Percentiles rank a stretch among this genome's conserved stretches.
Evolutionary conservation across 2,329 filamentous ascomycete genomes (phyloP).

Genomic region (Arachnomyces sp.): DNA sequence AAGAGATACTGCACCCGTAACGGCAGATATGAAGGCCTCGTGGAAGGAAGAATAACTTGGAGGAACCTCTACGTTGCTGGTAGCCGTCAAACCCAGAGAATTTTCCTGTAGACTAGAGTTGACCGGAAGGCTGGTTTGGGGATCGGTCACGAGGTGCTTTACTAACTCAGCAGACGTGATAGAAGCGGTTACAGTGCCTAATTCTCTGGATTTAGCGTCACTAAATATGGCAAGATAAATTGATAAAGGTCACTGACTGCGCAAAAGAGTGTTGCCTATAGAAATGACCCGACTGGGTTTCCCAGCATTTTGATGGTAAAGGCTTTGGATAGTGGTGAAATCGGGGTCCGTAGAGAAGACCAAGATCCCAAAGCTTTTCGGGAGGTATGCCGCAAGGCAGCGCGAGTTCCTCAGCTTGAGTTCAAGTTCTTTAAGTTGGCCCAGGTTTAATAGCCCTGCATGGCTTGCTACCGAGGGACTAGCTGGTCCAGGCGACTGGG

Average conservation of each 20-base stretch:
- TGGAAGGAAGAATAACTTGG: constrained; percentile 24
- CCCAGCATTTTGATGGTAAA: constrained; percentile 19
- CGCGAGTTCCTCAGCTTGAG: constrained; percentile 27
- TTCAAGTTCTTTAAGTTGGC: constrained; percentile 30
- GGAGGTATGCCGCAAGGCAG: constrained; percentile 31
- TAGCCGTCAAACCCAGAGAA: constrained; percentile 16
- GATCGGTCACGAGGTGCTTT: constrained; percentile 27
- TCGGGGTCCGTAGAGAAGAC: constrained; percentile 32
- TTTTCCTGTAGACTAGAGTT: constrained; percentile 15
- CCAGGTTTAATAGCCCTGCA: constrained; percentile 1
- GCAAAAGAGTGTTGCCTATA: constrained; percentile 24
- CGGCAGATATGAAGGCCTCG: constrained; percentile 32
- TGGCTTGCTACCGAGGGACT: not conserved
- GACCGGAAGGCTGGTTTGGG: constrained; percentile 14
- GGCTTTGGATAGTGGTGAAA: constrained; percentile 26
- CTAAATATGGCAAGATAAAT: too few species aligned
- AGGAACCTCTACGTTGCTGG: constrained; percentile 12
- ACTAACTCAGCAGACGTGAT: constrained; percentile 27
- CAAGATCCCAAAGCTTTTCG: constrained; percentile 32
- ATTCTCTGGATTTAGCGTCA: not conserved
- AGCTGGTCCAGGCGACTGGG: not conserved
- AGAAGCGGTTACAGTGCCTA: constrained; percentile 29
- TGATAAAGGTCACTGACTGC: constrained; percentile 18
- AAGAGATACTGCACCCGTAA: constrained; percentile 29
- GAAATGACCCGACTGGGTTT: constrained; percentile 20